Conservation (phyloP, 2,329 filamentous ascomycete species). For the Diplodia sapinea region DNA sequence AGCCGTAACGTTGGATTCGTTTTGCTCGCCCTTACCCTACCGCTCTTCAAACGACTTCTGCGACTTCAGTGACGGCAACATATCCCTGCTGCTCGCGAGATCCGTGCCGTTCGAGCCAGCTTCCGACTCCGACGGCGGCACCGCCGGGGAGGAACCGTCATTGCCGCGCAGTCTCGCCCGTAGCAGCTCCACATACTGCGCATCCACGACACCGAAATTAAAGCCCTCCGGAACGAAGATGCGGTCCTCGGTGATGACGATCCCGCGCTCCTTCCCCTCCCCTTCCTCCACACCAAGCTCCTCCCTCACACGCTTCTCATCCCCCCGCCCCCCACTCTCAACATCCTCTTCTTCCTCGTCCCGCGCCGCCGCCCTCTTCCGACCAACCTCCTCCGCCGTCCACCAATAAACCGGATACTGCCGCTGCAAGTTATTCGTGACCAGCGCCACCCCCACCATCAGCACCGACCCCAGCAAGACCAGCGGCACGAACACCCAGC, state of each 20-base stretch:
- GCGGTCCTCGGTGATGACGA: conserved; percentile 42
- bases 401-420: conserved; percentile 58
- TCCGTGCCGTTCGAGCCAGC: neutral
- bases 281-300: conserved; percentile 34
- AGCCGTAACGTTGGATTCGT: neutral
- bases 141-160: neutral
- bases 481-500: conserved; percentile 54
- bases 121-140: neutral
- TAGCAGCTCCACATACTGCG: conserved; percentile 45
- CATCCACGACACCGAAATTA: conserved; percentile 45
- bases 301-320: conserved; percentile 6
- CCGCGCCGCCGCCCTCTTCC: too few species aligned
- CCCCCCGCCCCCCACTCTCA: too few species aligned
- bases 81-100: conserved; percentile 3
- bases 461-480: conserved; percentile 51
- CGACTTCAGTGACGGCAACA: conserved; percentile 18
- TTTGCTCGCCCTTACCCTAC: neutral
- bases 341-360: neutral
- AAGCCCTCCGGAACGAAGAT: conserved; percentile 47
- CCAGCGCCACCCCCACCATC: conserved; percentile 51
- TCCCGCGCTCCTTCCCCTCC: conserved; percentile 33
- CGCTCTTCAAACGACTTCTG: neutral
- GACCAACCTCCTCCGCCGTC: conserved; percentile 48
- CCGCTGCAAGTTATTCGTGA: conserved; percentile 55
- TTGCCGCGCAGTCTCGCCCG: conserved; percentile 40